These are phyloP conservation scores for Tricholoma furcatifolium DNA, from an alignment of 768 basidiomycete genomes.

Conservation along the genomic window DNA sequence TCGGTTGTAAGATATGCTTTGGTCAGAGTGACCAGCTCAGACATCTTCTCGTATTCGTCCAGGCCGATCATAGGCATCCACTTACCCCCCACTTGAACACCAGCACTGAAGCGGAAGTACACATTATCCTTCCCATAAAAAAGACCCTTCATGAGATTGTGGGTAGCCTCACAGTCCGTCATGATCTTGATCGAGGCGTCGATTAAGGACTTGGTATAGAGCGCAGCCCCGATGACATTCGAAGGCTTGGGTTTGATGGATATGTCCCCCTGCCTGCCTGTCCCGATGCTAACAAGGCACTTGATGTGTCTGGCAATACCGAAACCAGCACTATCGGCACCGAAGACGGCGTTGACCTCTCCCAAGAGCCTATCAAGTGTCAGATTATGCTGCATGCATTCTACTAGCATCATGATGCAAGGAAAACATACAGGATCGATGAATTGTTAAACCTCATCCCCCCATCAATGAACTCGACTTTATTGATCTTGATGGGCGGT, in stretches of 20 bases:
- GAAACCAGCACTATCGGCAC: neutral
- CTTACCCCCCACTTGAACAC: conserved; percentile 7
- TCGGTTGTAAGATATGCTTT: conserved; percentile 7
- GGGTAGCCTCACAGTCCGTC: conserved; percentile 12
- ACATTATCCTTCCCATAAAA: conserved; percentile 9
- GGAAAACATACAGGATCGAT: conserved; percentile 20
- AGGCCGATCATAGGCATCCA: conserved; percentile 10
- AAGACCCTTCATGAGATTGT: conserved; percentile 5
- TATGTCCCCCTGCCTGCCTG: conserved; percentile 12
- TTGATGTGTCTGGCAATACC: conserved; percentile 11
- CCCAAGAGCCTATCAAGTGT: conserved; percentile 24
- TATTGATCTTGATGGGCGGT: conserved; percentile 24
- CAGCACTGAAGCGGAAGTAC: conserved; percentile 15
- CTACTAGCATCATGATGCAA: too few relatives aligned
- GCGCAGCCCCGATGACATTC: neutral
- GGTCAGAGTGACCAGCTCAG: conserved; percentile 7
- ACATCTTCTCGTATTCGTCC: conserved; percentile 11
- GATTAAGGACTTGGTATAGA: conserved; percentile 1
- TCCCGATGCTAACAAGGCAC: conserved; percentile 11
- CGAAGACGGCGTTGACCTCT: conserved; percentile 21
- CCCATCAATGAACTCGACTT: conserved; percentile 30
- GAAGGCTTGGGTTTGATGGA: conserved; percentile 1
- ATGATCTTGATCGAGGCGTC: conserved; percentile 6
- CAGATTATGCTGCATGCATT: too few relatives aligned
- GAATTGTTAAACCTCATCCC: conserved; percentile 33